A percentile compares a stretch with the other conserved stretches of the same genome.
Evolutionary conservation across 371 early-diverging fungal species (phyloP).

Genomic region (Mucor racemosus): DNA sequence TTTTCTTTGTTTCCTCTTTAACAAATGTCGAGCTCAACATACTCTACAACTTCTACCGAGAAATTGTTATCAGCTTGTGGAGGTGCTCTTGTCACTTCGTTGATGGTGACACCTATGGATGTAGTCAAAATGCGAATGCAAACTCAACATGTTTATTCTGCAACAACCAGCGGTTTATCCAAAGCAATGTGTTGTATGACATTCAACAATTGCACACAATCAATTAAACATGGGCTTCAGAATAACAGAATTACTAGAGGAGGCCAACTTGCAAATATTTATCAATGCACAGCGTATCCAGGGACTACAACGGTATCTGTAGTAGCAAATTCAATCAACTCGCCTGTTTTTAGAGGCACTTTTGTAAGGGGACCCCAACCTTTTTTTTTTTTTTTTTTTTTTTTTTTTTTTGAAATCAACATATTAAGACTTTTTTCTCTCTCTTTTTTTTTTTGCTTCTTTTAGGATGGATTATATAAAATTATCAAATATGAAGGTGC

Average conservation of each 20-base stretch:
- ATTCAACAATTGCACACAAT: conserved; percentile 21
- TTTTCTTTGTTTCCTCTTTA: background rate
- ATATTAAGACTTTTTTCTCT: conserved; percentile 5
- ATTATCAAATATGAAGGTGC: conserved; percentile 84
- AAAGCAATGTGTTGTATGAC: conserved; percentile 21
- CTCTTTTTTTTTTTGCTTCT: background rate
- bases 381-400: background rate
- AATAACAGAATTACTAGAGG: conserved; percentile 10
- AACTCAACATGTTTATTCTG: conserved; percentile 50
- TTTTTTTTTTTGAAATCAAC: background rate
- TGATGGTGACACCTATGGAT: conserved; percentile 86
- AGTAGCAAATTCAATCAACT: background rate
- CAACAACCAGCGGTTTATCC: background rate
- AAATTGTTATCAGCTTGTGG: conserved; percentile 74
- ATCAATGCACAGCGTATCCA: conserved; percentile 31
- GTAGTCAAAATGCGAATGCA: conserved; percentile 93
- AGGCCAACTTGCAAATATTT: conserved; percentile 26
- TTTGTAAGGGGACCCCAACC: conserved; percentile 27
- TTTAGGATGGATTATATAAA: conserved; percentile 76
- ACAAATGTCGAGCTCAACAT: conserved; percentile 4
- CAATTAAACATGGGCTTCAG: conserved; percentile 26
- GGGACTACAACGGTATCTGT: background rate
- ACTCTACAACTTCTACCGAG: conserved; percentile 40
- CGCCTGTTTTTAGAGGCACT: conserved; percentile 31
- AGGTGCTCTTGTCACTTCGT: conserved; percentile 77